These are phyloP conservation scores for Monosporascus sp. DNA, from an alignment of 2,329 filamentous ascomycete genomes.

Conservation along the genomic window DNA sequence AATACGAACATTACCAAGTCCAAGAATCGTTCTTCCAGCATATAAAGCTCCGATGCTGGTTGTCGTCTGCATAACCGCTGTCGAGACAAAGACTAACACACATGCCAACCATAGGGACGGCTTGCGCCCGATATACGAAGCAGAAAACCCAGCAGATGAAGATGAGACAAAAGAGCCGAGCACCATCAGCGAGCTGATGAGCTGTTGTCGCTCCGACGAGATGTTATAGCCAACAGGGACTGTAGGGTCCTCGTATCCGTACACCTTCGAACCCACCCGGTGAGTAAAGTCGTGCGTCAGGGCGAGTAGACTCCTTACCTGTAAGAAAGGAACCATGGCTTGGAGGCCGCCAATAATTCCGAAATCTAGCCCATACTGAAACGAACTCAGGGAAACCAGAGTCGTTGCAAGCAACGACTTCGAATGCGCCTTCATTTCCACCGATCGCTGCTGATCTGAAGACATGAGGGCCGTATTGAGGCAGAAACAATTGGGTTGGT, in stretches of 20 bases:
- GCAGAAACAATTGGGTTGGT: no score
- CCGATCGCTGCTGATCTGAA: constrained; percentile 8
- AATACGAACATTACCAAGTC: constrained; percentile 29
- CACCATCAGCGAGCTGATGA: constrained; percentile 44
- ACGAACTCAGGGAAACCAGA: constrained; percentile 25
- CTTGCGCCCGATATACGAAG: constrained; percentile 29
- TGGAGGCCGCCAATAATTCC: constrained; percentile 28
- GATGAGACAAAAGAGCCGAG: constrained; percentile 42
- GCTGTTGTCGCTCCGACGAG: constrained; percentile 36
- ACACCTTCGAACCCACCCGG: constrained; percentile 12
- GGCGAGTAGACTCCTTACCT: constrained; percentile 13
- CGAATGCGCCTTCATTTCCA: constrained; percentile 20
- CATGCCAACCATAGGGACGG: constrained; percentile 35
- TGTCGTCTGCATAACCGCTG: constrained; percentile 47
- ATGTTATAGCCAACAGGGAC: constrained; percentile 23
- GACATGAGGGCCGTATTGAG: constrained; percentile 12
- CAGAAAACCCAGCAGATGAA: constrained; percentile 34
- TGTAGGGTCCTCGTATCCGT: constrained; percentile 19
- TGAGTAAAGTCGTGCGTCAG: no score
- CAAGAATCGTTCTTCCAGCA: constrained; percentile 42
- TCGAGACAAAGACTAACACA: constrained; percentile 33
- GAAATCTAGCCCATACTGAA: constrained; percentile 29
- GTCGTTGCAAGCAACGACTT: constrained; percentile 20
- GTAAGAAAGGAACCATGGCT: constrained; percentile 27
- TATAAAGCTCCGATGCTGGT: constrained; percentile 42